Evolutionary conservation across 2,329 filamentous ascomycete genomes (phyloP), one percentile per base, ranked within the genome.

Genomic region (Neofusicoccum cordaticola): DNA sequence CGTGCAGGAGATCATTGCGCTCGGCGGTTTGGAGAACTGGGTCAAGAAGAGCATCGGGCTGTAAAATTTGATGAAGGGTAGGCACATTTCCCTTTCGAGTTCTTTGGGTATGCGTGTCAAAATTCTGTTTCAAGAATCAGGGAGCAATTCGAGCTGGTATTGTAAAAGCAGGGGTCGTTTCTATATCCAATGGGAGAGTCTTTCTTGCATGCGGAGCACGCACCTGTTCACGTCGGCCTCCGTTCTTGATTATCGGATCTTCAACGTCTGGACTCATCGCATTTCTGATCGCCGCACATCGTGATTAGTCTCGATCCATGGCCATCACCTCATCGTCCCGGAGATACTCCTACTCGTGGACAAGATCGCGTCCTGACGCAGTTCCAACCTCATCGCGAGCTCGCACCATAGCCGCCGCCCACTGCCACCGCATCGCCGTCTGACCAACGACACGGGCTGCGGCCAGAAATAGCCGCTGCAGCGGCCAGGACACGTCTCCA

Each of bases 1-100:
- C 72, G 90, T 97, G 63, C 93, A 97, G 76, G 90, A 79, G 68
- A 78, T 79, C 42, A 78, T 79, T 63, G 77, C 76, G 51, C 78
- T 84, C 57, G 91, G 91, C 2, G 92, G 92, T 0, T 73, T 96
- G 66, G 91, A 93, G 82, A 89, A 88, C 68, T 96, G 92, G 92
- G 90, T 95, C 9, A 90, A 90, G 83, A 82, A 84, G 64, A 83
- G 90, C 75, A 90, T 93, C 71, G 76, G 75, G 8, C 27, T 52
- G 48, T 63, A 51, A 39, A 35, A 17, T 34, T 45, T 17, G 19
- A 60, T 37, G 9, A 44, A 4, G 27, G 41, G 17, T 17, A 37
- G 41, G 39, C 12, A 13, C 2, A 37, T 45, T 35, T 37, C 56
- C 13, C 27, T 47, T 58, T 31, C 9, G n/a, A 15, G 39, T 35